These are phyloP conservation scores for Calocera viscosa DNA, from an alignment of 768 basidiomycete species.

Conservation along the genomic window DNA sequence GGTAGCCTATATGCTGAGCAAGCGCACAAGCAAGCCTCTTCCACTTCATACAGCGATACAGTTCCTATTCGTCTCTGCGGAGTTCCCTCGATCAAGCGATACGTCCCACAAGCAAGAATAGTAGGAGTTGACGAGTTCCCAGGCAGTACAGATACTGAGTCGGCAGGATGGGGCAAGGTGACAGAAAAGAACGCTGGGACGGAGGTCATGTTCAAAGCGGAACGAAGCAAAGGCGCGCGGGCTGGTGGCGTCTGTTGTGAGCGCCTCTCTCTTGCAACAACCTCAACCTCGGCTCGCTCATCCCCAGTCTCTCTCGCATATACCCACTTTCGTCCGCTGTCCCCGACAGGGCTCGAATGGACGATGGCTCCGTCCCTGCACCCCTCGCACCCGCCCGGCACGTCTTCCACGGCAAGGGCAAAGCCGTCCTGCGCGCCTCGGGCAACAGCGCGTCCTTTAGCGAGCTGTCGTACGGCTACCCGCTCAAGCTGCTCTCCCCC, in stretches of 20 bases:
- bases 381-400: neutral
- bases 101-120: neutral
- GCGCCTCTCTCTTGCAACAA: no score
- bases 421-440: slow-evolving; percentile 23
- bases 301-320: neutral
- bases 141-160: neutral
- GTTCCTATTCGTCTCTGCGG: neutral
- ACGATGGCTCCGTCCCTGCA: neutral
- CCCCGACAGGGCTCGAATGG: neutral
- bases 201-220: neutral
- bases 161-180: neutral
- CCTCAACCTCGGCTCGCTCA: no score
- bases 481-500: slow-evolving; percentile 78
- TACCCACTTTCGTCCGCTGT: neutral
- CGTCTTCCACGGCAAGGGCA: slow-evolving; percentile 15
- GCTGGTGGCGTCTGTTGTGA: neutral
- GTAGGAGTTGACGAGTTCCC: neutral
- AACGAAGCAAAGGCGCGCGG: neutral
- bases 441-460: slow-evolving; percentile 47
- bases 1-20: neutral
- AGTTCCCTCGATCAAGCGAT: neutral
- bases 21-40: neutral
- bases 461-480: slow-evolving; percentile 68
- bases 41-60: neutral
- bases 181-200: neutral